A percentile compares a stretch with the other conserved stretches of the same genome.
phyloP scores from a whole-genome alignment of 2,329 filamentous ascomycete genomes.

The Botrytis squamosa region DNA sequence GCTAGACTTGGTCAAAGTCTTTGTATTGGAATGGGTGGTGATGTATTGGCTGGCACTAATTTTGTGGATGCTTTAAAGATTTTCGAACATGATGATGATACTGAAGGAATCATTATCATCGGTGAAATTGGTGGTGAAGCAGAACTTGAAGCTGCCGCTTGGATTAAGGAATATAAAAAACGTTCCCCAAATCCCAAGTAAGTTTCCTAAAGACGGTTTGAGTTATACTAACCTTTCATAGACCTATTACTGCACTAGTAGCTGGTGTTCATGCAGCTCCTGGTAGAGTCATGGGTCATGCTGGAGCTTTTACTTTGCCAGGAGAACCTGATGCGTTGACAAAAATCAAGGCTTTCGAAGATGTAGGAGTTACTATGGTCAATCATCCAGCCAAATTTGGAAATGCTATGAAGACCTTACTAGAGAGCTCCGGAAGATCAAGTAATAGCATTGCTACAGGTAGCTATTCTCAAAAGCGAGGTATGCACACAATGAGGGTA shows the following conservation, averaged over 20 bases:
- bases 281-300: slow-evolving; percentile 74
- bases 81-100: slow-evolving; percentile 64
- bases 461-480: slow-evolving; percentile 48
- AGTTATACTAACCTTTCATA: slow-evolving; percentile 35
- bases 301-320: slow-evolving; percentile 68
- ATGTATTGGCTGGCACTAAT: slow-evolving; percentile 70
- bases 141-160: slow-evolving; percentile 68
- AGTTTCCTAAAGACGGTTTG: slow-evolving; percentile 29
- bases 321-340: slow-evolving; percentile 62
- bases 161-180: slow-evolving; percentile 65
- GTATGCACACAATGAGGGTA: slow-evolving; percentile 48
- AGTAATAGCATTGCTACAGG: slow-evolving; percentile 40
- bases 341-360: slow-evolving; percentile 67
- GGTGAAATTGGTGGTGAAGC: slow-evolving; percentile 66
- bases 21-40: slow-evolving; percentile 72
- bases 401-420: slow-evolving; percentile 60
- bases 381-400: slow-evolving; percentile 77
- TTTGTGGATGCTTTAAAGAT: slow-evolving; percentile 68
- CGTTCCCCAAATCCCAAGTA: slow-evolving; percentile 62
- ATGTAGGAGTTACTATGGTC: slow-evolving; percentile 67
- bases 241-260: slow-evolving; percentile 70
- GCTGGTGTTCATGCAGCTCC: slow-evolving; percentile 63
- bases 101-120: slow-evolving; percentile 65
- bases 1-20: slow-evolving; percentile 70
- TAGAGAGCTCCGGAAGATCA: slow-evolving; percentile 45